Base-by-base conservation (phyloP, 2,329 filamentous ascomycete species). In the Aspergillus sp. region DNA sequence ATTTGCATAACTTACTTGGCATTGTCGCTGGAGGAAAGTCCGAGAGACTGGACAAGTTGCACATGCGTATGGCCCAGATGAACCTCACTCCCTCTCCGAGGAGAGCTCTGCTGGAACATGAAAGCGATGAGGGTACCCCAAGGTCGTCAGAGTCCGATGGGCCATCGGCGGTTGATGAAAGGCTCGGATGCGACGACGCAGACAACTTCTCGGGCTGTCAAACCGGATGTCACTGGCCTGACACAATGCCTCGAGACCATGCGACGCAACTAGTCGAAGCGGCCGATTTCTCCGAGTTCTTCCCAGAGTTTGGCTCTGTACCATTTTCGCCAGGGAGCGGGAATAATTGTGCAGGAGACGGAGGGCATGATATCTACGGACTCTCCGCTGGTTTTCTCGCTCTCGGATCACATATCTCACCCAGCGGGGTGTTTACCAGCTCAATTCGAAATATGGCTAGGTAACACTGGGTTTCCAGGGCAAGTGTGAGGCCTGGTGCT, bases 1-100 rank as follows among this genome's bases (percentile, higher is more conserved):
- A n/a, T 4, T 30, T 60, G 45, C 47, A 56, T 15, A 34, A 45
- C 53, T 56, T 60, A 41, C 58, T 60, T 5, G 58, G 41, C 48
- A 19, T 52, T 13, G 47, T 56, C 17, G 52, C 58, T 38, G 58
- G 58, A 15, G 57, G 52, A 19, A 50, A 47, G 11, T 60, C 58
- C 6, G 53, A 60, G 19, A 45, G 58, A 47, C 41, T 60, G 6
- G 48, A 60, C 50, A 55, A 46, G 1, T 22, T 60, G 47, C 58
- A 47, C 28, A 13, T 2, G 19, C 58, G 58, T 25, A 56, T 60
- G 58, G 38, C 53, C 2, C 46, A 54, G 19, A 38, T 60, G 38
- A 11, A 60, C 13, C 55, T 45, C 17, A 60, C 57, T 1, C 57
- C 57, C 2, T 22, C 30, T 30, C 57, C 57, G 17, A 45, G 52